These are phyloP conservation scores for Lenzites betulinus DNA, from an alignment of 768 basidiomycete species.

Conservation along the genomic window DNA sequence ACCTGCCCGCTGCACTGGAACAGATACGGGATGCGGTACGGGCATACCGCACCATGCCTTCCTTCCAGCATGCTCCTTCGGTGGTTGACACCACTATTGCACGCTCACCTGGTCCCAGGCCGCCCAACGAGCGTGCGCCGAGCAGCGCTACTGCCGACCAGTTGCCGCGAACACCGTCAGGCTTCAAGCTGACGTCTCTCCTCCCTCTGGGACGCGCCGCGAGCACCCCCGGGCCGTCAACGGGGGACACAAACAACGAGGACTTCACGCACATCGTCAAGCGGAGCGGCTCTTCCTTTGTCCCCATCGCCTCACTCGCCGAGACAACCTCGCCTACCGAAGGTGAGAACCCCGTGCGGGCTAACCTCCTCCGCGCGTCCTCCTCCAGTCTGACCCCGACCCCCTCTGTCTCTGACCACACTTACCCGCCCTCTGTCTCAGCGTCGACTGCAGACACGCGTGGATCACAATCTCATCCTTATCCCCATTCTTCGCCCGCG, in stretches of 20 bases:
- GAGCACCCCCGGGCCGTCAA: constrained; percentile 35
- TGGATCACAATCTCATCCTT: constrained; percentile 37
- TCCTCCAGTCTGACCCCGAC: constrained; percentile 20
- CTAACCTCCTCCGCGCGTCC: constrained; percentile 16
- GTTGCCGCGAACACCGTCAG: constrained; percentile 34
- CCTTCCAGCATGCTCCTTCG: constrained; percentile 16
- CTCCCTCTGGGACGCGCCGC: constrained; percentile 40
- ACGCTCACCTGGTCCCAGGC: constrained; percentile 31
- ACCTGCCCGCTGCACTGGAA: constrained; percentile 73
- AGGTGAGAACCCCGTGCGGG: constrained; percentile 30
- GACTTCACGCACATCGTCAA: constrained; percentile 75
- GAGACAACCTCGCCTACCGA: constrained; percentile 20
- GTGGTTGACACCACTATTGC: constrained; percentile 31
- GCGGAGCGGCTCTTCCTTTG: constrained; percentile 54
- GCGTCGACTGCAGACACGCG: constrained; percentile 42
- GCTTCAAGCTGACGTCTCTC: constrained; percentile 65
- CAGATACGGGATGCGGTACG: constrained; percentile 81
- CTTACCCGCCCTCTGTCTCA: constrained; percentile 76
- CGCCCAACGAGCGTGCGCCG: constrained; percentile 37
- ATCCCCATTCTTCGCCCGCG: constrained; percentile 30
- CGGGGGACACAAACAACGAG: constrained; percentile 40
- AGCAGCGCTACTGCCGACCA: constrained; percentile 38
- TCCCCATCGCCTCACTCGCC: constrained; percentile 50
- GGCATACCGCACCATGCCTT: constrained; percentile 40
- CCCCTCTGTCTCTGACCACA: constrained; percentile 51